Conservation (phyloP, 1,139 yeast genomes). For the Magnusiomyces ingens region DNA sequence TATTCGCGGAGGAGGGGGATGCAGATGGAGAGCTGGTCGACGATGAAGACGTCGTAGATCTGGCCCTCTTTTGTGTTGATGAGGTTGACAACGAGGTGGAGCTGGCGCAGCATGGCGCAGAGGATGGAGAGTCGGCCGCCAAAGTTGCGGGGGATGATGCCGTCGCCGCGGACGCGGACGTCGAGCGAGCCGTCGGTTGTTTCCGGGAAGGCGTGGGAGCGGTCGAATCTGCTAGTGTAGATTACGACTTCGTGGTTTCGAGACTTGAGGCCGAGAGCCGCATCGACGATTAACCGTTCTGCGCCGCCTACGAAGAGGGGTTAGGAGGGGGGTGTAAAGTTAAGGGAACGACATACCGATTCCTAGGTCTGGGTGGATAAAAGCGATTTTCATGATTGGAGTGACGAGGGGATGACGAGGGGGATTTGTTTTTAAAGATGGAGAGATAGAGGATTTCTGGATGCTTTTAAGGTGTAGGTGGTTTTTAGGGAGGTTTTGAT, state of each 20-base stretch:
- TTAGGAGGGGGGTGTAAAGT: not conserved
- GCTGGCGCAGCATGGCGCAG: constrained; percentile 78
- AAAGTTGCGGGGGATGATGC: constrained; percentile 61
- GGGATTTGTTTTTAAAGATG: too few relatives aligned
- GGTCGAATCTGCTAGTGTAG: constrained; percentile 87
- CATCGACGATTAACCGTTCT: constrained; percentile 89
- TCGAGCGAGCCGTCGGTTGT: constrained; percentile 49
- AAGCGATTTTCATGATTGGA: constrained; percentile 53
- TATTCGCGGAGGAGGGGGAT: constrained; percentile 59
- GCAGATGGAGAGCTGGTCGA: constrained; percentile 85
- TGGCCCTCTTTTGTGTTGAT: constrained; percentile 44
- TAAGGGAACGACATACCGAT: constrained; percentile 41
- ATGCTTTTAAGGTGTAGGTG: too few relatives aligned
- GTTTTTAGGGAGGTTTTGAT: too few relatives aligned
- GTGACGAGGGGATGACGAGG: too few relatives aligned
- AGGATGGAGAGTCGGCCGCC: constrained; percentile 64
- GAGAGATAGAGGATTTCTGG: too few relatives aligned
- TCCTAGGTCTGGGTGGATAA: constrained; percentile 93
- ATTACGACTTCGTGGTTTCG: constrained; percentile 60
- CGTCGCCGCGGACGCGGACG: constrained; percentile 74
- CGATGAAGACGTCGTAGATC: constrained; percentile 62
- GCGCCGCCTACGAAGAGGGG: constrained; percentile 60
- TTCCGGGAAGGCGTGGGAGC: constrained; percentile 84
- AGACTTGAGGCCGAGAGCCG: constrained; percentile 79
- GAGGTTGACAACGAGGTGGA: constrained; percentile 52